Evolutionary conservation across 2,329 filamentous ascomycete species (phyloP).

Genomic region (Xylaria sp.): DNA sequence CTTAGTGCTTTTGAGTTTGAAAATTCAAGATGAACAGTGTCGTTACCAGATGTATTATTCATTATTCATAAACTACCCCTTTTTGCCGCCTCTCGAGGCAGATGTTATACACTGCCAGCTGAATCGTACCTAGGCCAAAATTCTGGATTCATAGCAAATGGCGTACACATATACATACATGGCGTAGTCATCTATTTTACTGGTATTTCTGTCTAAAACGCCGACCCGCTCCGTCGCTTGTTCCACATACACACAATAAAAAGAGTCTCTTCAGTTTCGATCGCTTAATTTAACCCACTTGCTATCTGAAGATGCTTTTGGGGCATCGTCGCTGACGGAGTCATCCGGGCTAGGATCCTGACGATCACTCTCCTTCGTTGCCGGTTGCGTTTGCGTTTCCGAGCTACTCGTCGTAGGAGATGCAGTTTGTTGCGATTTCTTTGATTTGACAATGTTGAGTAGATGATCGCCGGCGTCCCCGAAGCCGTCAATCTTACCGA

Average conservation of each 20-base stretch:
- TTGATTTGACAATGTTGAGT: constrained; percentile 70
- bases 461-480: constrained; percentile 77
- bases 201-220: constrained; percentile 39
- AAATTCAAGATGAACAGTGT: neutral
- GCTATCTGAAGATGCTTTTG: constrained; percentile 29
- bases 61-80: neutral
- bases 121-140: neutral
- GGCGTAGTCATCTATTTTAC: neutral
- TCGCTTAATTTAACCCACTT: constrained; percentile 35
- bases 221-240: constrained; percentile 40
- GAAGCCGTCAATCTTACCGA: constrained; percentile 83
- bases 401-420: constrained; percentile 35
- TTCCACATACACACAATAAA: neutral
- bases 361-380: constrained; percentile 15
- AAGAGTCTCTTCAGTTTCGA: constrained; percentile 14
- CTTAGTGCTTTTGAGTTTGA: neutral
- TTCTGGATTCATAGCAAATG: neutral
- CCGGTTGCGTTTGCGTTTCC: constrained; percentile 25
- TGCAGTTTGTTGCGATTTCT: constrained; percentile 52
- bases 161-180: constrained; percentile 4
- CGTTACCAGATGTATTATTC: neutral
- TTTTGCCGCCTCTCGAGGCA: neutral
- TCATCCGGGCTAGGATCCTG: constrained; percentile 14
- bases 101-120: neutral
- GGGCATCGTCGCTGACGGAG: constrained; percentile 10